Conservation (phyloP, 2,329 filamentous ascomycete genomes). For the Setomelanomma holmii region DNA sequence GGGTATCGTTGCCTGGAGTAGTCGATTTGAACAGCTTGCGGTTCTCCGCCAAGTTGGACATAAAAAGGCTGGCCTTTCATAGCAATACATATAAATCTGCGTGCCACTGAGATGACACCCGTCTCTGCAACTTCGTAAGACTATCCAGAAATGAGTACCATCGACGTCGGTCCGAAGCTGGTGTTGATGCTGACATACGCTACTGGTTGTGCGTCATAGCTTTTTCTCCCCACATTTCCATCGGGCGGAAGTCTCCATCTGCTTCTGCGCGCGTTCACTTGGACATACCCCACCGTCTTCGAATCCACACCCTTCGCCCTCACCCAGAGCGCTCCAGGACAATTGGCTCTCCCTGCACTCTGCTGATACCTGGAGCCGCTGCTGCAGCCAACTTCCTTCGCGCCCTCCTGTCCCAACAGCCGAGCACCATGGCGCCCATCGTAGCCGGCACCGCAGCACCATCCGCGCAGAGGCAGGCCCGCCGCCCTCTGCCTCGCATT, state of each 20-base stretch:
- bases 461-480: slow-evolving; percentile 32
- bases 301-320: slow-evolving; percentile 15
- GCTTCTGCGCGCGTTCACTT: slow-evolving; percentile 17
- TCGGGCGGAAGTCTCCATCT: slow-evolving; percentile 7
- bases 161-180: too few species aligned
- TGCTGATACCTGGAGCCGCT: slow-evolving; percentile 54
- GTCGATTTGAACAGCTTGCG: too few species aligned
- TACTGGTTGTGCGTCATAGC: slow-evolving; percentile 9
- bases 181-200: too few species aligned
- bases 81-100: too few species aligned
- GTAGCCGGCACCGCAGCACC: slow-evolving; percentile 33
- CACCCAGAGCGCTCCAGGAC: slow-evolving; percentile 50
- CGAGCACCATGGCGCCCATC: slow-evolving; percentile 36
- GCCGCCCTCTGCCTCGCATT: slow-evolving; percentile 41
- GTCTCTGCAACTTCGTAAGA: too few species aligned
- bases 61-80: too few species aligned
- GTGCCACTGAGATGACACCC: too few species aligned
- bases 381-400: slow-evolving; percentile 9
- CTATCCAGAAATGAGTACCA: too few species aligned
- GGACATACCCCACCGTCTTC: slow-evolving; percentile 19
- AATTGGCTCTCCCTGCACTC: slow-evolving; percentile 42
- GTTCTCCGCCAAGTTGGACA: too few species aligned
- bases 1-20: too few species aligned
- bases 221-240: slow-evolving; percentile 15
- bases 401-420: not conserved